Conservation (phyloP, 2,329 filamentous ascomycete genomes). For the Penicillium sp. region DNA sequence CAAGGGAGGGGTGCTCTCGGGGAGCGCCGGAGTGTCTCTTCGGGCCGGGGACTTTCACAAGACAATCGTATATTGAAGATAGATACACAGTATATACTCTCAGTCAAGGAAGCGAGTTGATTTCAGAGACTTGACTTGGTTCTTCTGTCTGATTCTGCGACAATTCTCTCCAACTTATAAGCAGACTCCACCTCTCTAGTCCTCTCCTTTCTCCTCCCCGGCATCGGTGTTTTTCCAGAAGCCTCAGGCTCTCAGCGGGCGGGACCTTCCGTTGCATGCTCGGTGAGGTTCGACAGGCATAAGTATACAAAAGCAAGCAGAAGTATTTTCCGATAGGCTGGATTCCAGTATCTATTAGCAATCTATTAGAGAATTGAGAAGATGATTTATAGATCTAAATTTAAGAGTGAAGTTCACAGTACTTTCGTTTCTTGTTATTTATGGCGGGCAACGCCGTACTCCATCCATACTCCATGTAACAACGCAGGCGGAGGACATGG, state of each 20-base stretch:
- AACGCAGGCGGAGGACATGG: neutral
- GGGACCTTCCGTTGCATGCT: slow-evolving; percentile 5
- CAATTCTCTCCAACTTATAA: neutral
- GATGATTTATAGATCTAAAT: neutral
- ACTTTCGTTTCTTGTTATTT: neutral
- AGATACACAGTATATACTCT: neutral
- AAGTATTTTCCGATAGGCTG: neutral
- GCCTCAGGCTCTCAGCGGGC: neutral
- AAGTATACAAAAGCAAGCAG: neutral
- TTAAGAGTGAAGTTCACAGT: neutral
- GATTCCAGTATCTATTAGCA: neutral
- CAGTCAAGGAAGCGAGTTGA: neutral
- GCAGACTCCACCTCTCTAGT: neutral
- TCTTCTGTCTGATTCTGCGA: neutral
- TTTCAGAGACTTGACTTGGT: neutral
- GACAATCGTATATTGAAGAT: neutral
- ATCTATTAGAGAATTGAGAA: neutral
- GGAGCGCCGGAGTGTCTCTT: slow-evolving; percentile 22
- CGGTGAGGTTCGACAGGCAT: neutral
- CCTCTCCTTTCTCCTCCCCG: slow-evolving; percentile 2
- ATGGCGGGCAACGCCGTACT: neutral
- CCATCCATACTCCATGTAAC: neutral
- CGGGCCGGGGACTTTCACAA: slow-evolving; percentile 9
- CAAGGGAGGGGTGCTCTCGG: slow-evolving; percentile 18
- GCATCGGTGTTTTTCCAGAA: neutral